phyloP scores from a whole-genome alignment of 2,329 filamentous ascomycete species.

The Verticillium longisporum region DNA sequence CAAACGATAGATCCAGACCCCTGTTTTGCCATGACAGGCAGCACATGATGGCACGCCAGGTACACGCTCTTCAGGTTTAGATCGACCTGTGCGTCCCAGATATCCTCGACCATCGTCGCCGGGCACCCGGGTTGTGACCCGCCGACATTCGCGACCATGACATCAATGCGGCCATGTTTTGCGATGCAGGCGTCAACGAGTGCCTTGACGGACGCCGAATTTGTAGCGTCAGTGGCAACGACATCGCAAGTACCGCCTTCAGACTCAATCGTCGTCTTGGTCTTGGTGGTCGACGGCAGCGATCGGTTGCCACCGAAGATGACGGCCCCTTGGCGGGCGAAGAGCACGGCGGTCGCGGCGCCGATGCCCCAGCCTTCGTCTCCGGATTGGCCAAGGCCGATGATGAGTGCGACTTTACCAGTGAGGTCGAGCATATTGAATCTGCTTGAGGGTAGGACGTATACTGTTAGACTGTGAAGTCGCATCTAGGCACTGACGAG shows the following conservation, averaged over 20 bases:
- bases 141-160: constrained; percentile 56
- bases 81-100: constrained; percentile 46
- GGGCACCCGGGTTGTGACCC: constrained; percentile 45
- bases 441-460: neutral
- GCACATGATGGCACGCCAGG: constrained; percentile 41
- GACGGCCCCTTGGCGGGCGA: constrained; percentile 39
- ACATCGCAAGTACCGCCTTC: constrained; percentile 27
- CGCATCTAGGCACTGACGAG: no score
- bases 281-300: constrained; percentile 28
- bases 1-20: constrained; percentile 35
- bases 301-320: constrained; percentile 45
- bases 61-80: constrained; percentile 52
- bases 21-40: constrained; percentile 49
- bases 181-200: constrained; percentile 45
- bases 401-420: constrained; percentile 36
- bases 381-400: constrained; percentile 36
- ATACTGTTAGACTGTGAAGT: no score
- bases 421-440: constrained; percentile 29
- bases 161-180: constrained; percentile 49
- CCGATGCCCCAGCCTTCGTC: constrained; percentile 43
- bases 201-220: constrained; percentile 39
- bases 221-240: constrained; percentile 44
- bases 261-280: constrained; percentile 27
- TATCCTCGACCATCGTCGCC: constrained; percentile 36
- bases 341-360: constrained; percentile 37